Evolutionary conservation across 2,329 filamentous ascomycete genomes (phyloP), one percentile per base, ranked within the genome.

Genomic region (Chaetomiaceae sp.): DNA sequence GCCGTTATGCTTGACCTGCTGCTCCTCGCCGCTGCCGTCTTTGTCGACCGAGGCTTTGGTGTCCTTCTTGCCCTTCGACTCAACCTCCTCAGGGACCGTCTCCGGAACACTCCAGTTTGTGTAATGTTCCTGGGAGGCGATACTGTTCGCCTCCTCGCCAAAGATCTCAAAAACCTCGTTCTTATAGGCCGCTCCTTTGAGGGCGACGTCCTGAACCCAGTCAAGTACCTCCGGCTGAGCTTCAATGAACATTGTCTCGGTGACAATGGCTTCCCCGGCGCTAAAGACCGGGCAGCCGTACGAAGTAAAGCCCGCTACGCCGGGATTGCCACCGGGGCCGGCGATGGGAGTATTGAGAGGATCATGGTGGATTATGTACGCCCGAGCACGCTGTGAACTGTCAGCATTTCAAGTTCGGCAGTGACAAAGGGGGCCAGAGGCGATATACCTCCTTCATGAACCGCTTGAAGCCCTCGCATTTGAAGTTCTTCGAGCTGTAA

Each of bases 281-380:
- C 85, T 85, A 67, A 86, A 86, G 56, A 83, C 78, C 4, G 86
- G 86, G 58, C 81, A 86, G 5, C 86, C 85, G 38, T 79, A 72
- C 10, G 67, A 59, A 0, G 73, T 72, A 63, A 75, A 71, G 33
- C 64, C 60, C 1, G 58, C 52, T 2, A 71, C 69, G 13, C 66
- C 59, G 0, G 69, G 64, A 59, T 79, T 80, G 9, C 78, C 77
- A 1, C 73, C 64, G 1, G 78, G 72, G 0, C 79, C 78, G 0
- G 78, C 71, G 6, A 89, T 67, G 1, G 77, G 76, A 1, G 71
- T 74, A 36, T 79, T 78, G 0, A 78, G 60, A 0, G 79, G 75
- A 4, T 79, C 71, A 0, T 69, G 48, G 13, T 78, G 82, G n/a
- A 76, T 61, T 8, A 81, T 62, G 64, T 87, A 90, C 13, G 76